Base-by-base conservation (phyloP, 129 eudicot species). In the Artemisia argyi region DNA sequence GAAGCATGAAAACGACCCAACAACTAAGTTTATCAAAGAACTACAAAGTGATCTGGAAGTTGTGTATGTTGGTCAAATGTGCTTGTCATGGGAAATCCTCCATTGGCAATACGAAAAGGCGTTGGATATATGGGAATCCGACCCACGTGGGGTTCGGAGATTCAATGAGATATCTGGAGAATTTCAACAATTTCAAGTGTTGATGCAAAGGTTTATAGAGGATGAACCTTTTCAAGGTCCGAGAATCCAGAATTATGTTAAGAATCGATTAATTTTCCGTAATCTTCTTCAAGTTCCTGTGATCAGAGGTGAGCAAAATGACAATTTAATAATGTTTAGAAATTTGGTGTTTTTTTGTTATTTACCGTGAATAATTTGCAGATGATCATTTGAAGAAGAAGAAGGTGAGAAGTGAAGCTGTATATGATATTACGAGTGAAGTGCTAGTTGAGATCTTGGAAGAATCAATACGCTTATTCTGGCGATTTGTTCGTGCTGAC, bases 141-240 rank as follows among this genome's bases (percentile, higher is more conserved):
- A 88, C 54, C 84, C 94, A 10, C 96, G 76, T 73, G 83, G 84
- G 42, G 59, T 75, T 6, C 82, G 72, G 2, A 73, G 70, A 16
- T 95, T 86, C 16, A 90, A 95, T 63, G 96, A 89, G 64, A 95
- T 88, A 12, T 94, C 95, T 0, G 97, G 84, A 6, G 97, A 90
- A 55, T 90, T 90, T 75, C 99, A 95, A 81, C 97, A 91, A 71
- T 95, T 90, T 79, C 99, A 95, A 77, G 99, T 95, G 57, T 91
- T 95, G 61, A 16, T 95, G 79, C 96, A 87, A 74, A 76, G 99
- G 62, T 95, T 95, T 32, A 30, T 86, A 5, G 99, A 95, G 65
- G 96, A 95, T 54, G 97, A 90, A 78, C 81, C 80, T 28, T 86
- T 88, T 78, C 89, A 88, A 77, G 97, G 96, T 16, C 93, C 99